Percentiles rank a stretch among this genome's conserved stretches.
These are phyloP conservation scores for Fraxinus angustifolia DNA, from an alignment of 305 asterid species.

Conservation along the genomic window DNA sequence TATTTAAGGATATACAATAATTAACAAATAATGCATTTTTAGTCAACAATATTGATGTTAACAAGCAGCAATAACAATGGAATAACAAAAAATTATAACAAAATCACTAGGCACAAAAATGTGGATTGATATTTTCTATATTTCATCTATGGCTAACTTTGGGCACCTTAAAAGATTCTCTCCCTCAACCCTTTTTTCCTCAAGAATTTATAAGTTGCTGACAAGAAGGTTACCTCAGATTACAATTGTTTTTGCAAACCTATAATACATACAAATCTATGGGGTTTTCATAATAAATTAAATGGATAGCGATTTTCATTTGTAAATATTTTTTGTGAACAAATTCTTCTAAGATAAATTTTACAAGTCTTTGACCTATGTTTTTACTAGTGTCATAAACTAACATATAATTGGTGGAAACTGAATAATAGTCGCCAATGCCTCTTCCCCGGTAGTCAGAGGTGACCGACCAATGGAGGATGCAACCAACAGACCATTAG, in stretches of 20 bases:
- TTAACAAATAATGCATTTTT: not conserved
- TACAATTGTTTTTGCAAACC: not conserved
- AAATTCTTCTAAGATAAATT: not conserved
- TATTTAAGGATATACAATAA: too few relatives aligned
- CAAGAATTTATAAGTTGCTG: not conserved
- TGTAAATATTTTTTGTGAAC: not conserved
- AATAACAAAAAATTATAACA: not conserved
- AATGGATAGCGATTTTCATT: not conserved
- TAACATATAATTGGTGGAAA: not conserved
- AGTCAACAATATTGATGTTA: not conserved
- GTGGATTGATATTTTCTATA: not conserved
- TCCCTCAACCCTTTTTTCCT: not conserved
- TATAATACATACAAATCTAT: too few relatives aligned
- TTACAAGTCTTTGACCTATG: not conserved
- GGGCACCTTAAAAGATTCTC: not conserved
- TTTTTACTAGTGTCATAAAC: not conserved
- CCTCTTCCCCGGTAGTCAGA: not conserved
- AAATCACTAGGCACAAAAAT: not conserved
- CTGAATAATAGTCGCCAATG: not conserved
- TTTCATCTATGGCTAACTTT: not conserved
- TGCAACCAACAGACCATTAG: not conserved
- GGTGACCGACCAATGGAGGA: not conserved
- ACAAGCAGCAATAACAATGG: not conserved
- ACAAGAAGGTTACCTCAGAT: not conserved
- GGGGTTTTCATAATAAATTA: too few relatives aligned